Base-by-base conservation (phyloP, 176 grass and related monocot species). In the Otatea glauca region DNA sequence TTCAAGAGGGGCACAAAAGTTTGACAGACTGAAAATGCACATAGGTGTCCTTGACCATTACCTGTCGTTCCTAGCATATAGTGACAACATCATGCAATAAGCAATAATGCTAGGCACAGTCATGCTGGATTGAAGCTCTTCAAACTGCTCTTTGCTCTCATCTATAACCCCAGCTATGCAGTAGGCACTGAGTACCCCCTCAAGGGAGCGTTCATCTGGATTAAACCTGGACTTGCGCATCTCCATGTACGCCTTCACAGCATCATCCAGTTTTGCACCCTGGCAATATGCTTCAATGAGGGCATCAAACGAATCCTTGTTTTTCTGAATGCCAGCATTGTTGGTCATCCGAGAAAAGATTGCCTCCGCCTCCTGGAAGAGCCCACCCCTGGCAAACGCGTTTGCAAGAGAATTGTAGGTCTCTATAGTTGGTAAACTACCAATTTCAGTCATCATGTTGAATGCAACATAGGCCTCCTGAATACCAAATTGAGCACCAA, bases 391-490 rank as follows among this genome's bases (percentile, higher is more conserved):
- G 42, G 91, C 92, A 77, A 88, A 95, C 5, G 85, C 82, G 64
- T 86, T 82, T 53, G 92, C 88, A 68, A 98, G 89, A 68, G 88
- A 88, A 81, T 95, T 95, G 45, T 98, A 93, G 10, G 96, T 93
- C 66, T 95, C 96, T 42, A 90, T 63, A 12, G 89, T 86, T 15
- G 96, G 93, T 32, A 84, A 82, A 91, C 91, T 98, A 76, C 90
- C 93, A 4, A 93, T 90, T 85, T 95, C 96, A 81, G 94, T 92
- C 96, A 93, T 95, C 75, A 90, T 93, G 80, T 98, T 98, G 87
- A 95, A 98, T 86, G 96, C 91, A 42, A 98, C 96, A 60, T 95
- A 93, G 23, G 96, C 93, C 88, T 98, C 96, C 96, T 98, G 76
- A 37, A 85, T 44, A 83, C 5, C 23, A 21, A 88, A 72, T 53